Evolutionary conservation across 2,329 filamentous ascomycete genomes (phyloP), one percentile per base, ranked within the genome.

Genomic region (Thermoascus crustaceus): DNA sequence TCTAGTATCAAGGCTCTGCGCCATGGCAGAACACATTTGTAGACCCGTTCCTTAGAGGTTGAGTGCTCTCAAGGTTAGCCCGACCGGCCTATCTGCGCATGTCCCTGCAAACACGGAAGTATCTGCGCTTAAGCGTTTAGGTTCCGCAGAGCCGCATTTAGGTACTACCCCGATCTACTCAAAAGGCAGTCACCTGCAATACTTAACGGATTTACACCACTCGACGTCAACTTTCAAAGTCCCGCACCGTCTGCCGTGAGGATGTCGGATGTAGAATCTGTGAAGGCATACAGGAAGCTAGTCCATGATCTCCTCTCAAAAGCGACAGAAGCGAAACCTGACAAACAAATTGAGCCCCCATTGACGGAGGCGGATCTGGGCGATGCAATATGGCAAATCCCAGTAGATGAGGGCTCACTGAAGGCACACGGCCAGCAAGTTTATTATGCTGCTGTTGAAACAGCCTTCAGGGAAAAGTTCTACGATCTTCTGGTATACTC

Each of bases 401-500:
- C 48, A 7, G 40, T 48, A 7, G 42, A 55, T 29, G 35, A 49
- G 17, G 39, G 39, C 3, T 21, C 34, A 7, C 35, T 47, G 3
- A 45, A 49, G 17, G 61, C 66, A 24, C 69, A 69, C 45, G 67
- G 50, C 40, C 73, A 73, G 29, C 77, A 80, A 46, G 55, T 60
- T 17, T 63, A 64, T 22, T 78, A 78, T 54, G 78, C 80, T 21
- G 73, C 84, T 14, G 76, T 94, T 30, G 91, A 96, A 60, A 87
- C 82, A 11, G 87, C 86, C 7, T 83, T 82, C 33, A 80, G 86
- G 50, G 77, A 82, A 48, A 74, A 83, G 31, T 93, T 96, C 62
- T 85, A 85, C 60, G 70, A 75, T 43, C 68, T 86, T 42, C 73
- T 94, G 57, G 86, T 91, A 65, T n/a, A n/a, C n/a, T n/a, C n/a